Conservation (phyloP, 2,329 filamentous ascomycete species). For the Calonectria henricotiae region DNA sequence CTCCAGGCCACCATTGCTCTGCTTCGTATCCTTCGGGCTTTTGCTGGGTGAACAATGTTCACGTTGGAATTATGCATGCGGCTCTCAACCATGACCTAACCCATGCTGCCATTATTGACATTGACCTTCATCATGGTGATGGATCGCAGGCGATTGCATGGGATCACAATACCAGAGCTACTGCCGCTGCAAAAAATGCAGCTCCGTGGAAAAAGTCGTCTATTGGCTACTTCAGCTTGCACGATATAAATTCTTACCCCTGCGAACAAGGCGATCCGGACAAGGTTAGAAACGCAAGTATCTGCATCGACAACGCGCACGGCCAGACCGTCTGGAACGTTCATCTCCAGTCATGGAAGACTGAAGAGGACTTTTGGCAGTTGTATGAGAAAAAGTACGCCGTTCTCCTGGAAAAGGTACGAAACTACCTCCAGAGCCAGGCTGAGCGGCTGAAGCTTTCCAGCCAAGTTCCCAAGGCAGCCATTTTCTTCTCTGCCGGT, state of each 20-base stretch:
- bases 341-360: slow-evolving; percentile 91
- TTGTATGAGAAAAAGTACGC: slow-evolving; percentile 87
- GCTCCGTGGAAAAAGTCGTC: slow-evolving; percentile 85
- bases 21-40: slow-evolving; percentile 92
- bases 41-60: slow-evolving; percentile 99
- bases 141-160: slow-evolving; percentile 97
- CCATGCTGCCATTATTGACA: slow-evolving; percentile 94
- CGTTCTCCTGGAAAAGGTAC: slow-evolving; percentile 85
- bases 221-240: slow-evolving; percentile 96
- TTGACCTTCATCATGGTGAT: slow-evolving; percentile 93
- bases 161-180: slow-evolving; percentile 85
- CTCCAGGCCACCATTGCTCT: slow-evolving; percentile 96
- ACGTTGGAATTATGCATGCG: slow-evolving; percentile 95
- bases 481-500: slow-evolving; percentile 94
- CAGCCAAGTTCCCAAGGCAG: slow-evolving; percentile 80
- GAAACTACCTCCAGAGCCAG: slow-evolving; percentile 82
- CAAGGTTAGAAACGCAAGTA: slow-evolving; percentile 93
- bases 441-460: slow-evolving; percentile 75
- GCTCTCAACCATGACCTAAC: slow-evolving; percentile 88
- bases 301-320: slow-evolving; percentile 95
- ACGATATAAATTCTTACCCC: slow-evolving; percentile 98
- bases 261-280: slow-evolving; percentile 95
- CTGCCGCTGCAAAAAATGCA: slow-evolving; percentile 77
- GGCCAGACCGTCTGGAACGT: slow-evolving; percentile 97
- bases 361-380: slow-evolving; percentile 87